Evolutionary conservation across 1,139 yeast genomes (phyloP).

Genomic region (Hemisphaericaspora xylanilytica): DNA sequence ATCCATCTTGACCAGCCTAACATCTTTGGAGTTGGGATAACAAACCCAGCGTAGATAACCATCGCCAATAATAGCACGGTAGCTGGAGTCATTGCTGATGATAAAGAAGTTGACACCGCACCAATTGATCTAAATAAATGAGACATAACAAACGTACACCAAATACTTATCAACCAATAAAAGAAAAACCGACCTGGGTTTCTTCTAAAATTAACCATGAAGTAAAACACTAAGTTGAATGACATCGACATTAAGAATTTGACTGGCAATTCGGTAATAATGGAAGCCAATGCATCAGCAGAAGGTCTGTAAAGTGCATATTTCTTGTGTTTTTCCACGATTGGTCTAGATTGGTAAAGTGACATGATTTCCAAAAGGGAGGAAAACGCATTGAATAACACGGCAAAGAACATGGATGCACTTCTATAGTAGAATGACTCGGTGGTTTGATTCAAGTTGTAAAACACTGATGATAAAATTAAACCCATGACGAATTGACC

Average conservation of each 20-base stretch:
- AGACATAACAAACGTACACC: slow-evolving; percentile 63
- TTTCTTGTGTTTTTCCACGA: slow-evolving; percentile 75
- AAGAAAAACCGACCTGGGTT: slow-evolving; percentile 69
- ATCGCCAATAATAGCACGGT: slow-evolving; percentile 58
- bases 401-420: slow-evolving; percentile 73
- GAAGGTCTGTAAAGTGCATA: slow-evolving; percentile 76
- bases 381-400: slow-evolving; percentile 72
- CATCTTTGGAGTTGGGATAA: slow-evolving; percentile 65
- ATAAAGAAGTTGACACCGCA: slow-evolving; percentile 55
- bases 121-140: slow-evolving; percentile 73
- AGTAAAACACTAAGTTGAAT: slow-evolving; percentile 64
- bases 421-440: slow-evolving; percentile 63
- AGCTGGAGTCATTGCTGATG: slow-evolving; percentile 75
- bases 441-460: slow-evolving; percentile 46
- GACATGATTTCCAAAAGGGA: slow-evolving; percentile 72
- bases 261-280: slow-evolving; percentile 65
- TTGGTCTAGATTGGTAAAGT: slow-evolving; percentile 68
- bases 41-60: slow-evolving; percentile 75
- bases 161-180: slow-evolving; percentile 52
- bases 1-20: slow-evolving; percentile 82
- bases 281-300: slow-evolving; percentile 71
- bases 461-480: slow-evolving; percentile 71
- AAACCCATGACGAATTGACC: slow-evolving; percentile 76
- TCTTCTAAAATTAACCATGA: slow-evolving; percentile 65
- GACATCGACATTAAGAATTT: slow-evolving; percentile 53